Conservation (phyloP, 2,329 filamentous ascomycete genomes). For the Curvularia lunata region DNA sequence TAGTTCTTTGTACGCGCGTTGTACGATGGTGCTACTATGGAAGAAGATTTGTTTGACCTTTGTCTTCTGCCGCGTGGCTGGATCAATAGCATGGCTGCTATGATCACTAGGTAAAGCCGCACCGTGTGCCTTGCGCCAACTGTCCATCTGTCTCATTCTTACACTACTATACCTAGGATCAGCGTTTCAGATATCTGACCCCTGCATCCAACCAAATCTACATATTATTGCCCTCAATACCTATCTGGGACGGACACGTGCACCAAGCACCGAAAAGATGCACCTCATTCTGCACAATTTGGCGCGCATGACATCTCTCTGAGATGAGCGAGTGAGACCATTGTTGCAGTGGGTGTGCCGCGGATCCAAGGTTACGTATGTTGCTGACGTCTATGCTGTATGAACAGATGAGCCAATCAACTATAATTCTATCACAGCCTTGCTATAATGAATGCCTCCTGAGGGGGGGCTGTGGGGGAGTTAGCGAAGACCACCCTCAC, state of each 20-base stretch:
- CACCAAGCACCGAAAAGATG: background rate
- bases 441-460: conserved; percentile 9
- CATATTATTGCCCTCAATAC: background rate
- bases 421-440: conserved; percentile 7
- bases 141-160: conserved; percentile 21
- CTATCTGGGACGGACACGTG: background rate
- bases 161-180: conserved; percentile 28
- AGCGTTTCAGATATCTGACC: conserved; percentile 29
- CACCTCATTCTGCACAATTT: background rate
- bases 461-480: background rate
- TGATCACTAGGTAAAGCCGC: conserved; percentile 12
- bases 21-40: background rate
- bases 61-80: background rate
- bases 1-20: background rate
- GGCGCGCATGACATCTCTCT: conserved; percentile 4
- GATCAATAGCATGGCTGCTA: conserved; percentile 5
- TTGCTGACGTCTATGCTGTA: conserved; percentile 22
- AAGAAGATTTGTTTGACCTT: background rate
- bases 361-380: conserved; percentile 10
- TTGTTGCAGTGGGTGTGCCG: conserved; percentile 9
- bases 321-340: conserved; percentile 2
- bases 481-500: background rate
- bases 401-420: conserved; percentile 10
- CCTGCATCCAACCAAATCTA: conserved; percentile 18
- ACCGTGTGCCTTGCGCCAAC: background rate